Evolutionary conservation across 2,329 filamentous ascomycete genomes (phyloP).

Genomic region (Colletotrichum sp.): DNA sequence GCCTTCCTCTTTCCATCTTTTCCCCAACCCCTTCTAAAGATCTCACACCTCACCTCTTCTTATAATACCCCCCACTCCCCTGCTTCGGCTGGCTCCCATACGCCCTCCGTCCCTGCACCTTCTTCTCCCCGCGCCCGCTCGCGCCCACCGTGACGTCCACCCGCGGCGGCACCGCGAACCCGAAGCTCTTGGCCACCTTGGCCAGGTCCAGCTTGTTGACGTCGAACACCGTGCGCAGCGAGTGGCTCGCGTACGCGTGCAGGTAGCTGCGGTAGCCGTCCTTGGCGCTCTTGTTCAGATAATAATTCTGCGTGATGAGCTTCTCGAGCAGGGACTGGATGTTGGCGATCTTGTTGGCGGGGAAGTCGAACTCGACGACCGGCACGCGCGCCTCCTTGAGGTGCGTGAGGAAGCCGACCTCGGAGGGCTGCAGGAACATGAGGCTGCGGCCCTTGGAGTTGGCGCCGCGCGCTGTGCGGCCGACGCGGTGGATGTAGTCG

Average conservation of each 20-base stretch:
- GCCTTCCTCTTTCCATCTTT: neutral
- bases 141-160: conserved; percentile 86
- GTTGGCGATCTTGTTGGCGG: conserved; percentile 88
- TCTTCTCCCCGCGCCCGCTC: conserved; percentile 77
- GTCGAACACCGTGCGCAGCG: conserved; percentile 67
- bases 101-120: conserved; percentile 66
- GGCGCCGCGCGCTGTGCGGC: conserved; percentile 87
- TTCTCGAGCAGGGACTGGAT: conserved; percentile 92
- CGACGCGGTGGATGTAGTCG: conserved; percentile 95
- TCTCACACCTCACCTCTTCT: conserved; percentile 29
- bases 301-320: conserved; percentile 94
- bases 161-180: conserved; percentile 77
- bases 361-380: conserved; percentile 95
- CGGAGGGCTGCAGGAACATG: conserved; percentile 91
- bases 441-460: conserved; percentile 86
- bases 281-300: conserved; percentile 86
- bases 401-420: conserved; percentile 91
- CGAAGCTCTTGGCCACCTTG: conserved; percentile 85
- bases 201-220: conserved; percentile 83
- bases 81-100: conserved; percentile 79
- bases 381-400: conserved; percentile 92
- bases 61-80: conserved; percentile 30
- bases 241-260: conserved; percentile 88
- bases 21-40: neutral
- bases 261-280: conserved; percentile 88